phyloP scores from a whole-genome alignment of 2,329 filamentous ascomycete species.

The Bertia moriformis region DNA sequence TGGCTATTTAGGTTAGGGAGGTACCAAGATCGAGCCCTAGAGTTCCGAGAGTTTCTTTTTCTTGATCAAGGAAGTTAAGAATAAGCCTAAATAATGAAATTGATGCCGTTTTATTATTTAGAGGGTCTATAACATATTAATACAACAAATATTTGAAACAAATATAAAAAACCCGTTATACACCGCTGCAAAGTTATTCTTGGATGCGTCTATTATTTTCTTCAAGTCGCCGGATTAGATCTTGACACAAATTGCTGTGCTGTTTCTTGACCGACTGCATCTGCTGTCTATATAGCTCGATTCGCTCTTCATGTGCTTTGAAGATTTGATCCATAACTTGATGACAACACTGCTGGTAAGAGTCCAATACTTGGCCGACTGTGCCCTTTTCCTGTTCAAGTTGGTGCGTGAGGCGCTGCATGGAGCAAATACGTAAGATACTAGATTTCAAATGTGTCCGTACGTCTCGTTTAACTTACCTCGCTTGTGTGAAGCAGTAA shows the following conservation, averaged over 20 bases:
- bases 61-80: too few species aligned
- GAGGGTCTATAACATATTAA: too few species aligned
- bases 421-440: neutral
- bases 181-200: too few species aligned
- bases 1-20: too few species aligned
- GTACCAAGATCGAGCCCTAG: too few species aligned
- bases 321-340: constrained; percentile 24
- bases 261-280: constrained; percentile 12
- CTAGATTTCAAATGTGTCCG: neutral
- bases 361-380: constrained; percentile 23
- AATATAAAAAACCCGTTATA: too few species aligned
- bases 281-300: constrained; percentile 13
- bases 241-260: constrained; percentile 12
- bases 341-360: constrained; percentile 24
- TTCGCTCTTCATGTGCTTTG: constrained; percentile 19
- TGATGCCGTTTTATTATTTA: too few species aligned
- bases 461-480: neutral
- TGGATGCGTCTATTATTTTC: constrained; percentile 10
- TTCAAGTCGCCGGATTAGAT: constrained; percentile 13
- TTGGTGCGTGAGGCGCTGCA: constrained; percentile 23
- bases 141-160: too few species aligned
- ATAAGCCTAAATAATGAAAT: too few species aligned
- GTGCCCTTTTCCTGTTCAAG: constrained; percentile 28
- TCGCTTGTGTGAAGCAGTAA: neutral
- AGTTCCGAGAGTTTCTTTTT: too few species aligned